These are phyloP conservation scores for Saccharomyces paradoxus DNA, from an alignment of 805 yeast species.

Conservation along the genomic window DNA sequence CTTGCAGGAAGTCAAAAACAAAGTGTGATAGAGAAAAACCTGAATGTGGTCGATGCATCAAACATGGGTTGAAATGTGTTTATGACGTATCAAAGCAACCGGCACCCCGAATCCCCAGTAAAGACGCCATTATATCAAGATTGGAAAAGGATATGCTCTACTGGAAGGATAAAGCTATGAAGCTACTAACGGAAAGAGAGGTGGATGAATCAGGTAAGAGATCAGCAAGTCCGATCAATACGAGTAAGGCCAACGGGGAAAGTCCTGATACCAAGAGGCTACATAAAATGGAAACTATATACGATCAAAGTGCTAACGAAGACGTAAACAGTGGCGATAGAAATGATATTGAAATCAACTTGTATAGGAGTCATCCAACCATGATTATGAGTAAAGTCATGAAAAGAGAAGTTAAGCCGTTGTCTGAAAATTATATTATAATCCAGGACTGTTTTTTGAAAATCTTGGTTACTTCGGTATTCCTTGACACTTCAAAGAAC, in stretches of 20 bases:
- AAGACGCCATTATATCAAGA: slow-evolving; percentile 25
- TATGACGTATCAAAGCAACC: slow-evolving; percentile 28
- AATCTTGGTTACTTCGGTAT: slow-evolving; percentile 22
- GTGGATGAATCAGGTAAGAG: background rate
- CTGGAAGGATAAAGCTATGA: slow-evolving; percentile 25
- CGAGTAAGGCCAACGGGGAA: background rate
- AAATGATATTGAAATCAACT: slow-evolving; percentile 19
- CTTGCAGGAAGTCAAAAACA: slow-evolving; percentile 28
- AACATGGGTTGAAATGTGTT: slow-evolving; percentile 21
- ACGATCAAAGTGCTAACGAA: background rate
- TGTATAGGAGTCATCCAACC: slow-evolving; percentile 23
- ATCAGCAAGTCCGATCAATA: background rate
- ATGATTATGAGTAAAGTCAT: slow-evolving; percentile 25
- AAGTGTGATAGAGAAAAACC: slow-evolving; percentile 31
- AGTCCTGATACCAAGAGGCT: background rate
- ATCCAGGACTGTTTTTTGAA: slow-evolving; percentile 26
- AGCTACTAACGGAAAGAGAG: slow-evolving; percentile 6
- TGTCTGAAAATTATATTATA: slow-evolving; percentile 27
- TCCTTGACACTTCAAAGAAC: slow-evolving; percentile 22
- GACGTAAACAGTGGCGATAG: background rate
- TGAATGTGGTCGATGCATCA: slow-evolving; percentile 24
- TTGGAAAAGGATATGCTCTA: slow-evolving; percentile 26
- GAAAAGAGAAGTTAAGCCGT: slow-evolving; percentile 29
- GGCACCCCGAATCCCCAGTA: slow-evolving; percentile 27
- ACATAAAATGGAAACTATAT: background rate